Percentiles rank a stretch among this genome's conserved stretches.
Evolutionary conservation across 345 rosid genomes (phyloP).

Genomic region (Euphorbia peplus): DNA sequence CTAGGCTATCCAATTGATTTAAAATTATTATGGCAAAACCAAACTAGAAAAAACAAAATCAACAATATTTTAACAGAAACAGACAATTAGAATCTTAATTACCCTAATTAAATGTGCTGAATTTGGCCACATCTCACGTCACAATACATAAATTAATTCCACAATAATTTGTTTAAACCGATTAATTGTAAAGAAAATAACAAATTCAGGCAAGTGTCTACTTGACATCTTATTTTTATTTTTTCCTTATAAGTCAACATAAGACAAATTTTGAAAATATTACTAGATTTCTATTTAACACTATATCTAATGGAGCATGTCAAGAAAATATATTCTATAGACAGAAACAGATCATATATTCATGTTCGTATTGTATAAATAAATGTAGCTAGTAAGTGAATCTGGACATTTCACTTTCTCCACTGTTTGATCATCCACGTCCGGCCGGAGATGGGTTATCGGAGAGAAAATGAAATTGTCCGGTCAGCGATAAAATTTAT

Average conservation of each 20-base stretch:
- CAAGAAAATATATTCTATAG: background rate
- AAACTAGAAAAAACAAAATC: no score
- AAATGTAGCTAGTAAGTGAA: no score
- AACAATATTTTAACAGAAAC: no score
- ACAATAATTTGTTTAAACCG: no score
- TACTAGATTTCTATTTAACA: no score
- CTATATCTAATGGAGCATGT: background rate
- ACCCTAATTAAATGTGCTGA: background rate
- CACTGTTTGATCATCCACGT: background rate
- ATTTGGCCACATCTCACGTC: background rate
- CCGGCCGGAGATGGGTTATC: background rate
- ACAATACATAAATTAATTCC: background rate
- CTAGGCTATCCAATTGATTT: no score
- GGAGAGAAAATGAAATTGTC: background rate
- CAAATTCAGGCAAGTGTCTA: conserved; percentile 9
- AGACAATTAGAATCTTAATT: no score
- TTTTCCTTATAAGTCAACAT: no score
- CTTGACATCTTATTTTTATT: background rate
- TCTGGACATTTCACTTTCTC: background rate
- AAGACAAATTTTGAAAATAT: no score
- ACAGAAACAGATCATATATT: background rate
- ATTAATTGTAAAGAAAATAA: background rate
- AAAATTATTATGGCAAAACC: no score
- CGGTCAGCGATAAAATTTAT: background rate
- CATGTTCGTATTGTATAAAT: no score